Evolutionary conservation across 2,329 filamentous ascomycete species (phyloP).

Genomic region (Dothideomycetes sp.): DNA sequence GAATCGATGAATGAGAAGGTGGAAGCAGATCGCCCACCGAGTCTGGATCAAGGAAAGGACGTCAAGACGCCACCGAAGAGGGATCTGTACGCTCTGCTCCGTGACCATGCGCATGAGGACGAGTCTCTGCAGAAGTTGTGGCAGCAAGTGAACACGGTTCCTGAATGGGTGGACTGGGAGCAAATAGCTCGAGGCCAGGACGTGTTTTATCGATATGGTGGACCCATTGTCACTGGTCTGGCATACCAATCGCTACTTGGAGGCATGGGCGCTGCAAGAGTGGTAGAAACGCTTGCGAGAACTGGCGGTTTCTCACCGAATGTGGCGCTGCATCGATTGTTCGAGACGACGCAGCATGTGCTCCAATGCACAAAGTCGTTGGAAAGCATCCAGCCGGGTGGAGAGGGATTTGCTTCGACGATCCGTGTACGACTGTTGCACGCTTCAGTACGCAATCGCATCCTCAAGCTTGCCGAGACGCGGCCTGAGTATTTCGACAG

Average conservation of each 20-base stretch:
- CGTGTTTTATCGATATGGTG: conserved; percentile 68
- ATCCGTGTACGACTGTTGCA: conserved; percentile 62
- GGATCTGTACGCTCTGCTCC: conserved; percentile 56
- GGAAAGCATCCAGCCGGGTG: conserved; percentile 57
- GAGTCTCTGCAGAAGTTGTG: conserved; percentile 51
- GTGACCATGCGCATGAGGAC: conserved; percentile 49
- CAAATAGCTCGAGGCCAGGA: conserved; percentile 66
- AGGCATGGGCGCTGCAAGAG: conserved; percentile 61
- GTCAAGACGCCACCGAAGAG: conserved; percentile 31
- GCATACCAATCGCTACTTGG: conserved; percentile 59
- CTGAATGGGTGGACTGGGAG: conserved; percentile 69
- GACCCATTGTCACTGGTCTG: conserved; percentile 53
- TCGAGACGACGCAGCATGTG: conserved; percentile 68
- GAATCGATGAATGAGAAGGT: too few relatives aligned
- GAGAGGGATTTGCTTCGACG: conserved; percentile 55
- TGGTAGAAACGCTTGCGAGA: conserved; percentile 63
- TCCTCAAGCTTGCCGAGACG: conserved; percentile 49
- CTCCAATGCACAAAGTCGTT: conserved; percentile 60
- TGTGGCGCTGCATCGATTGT: conserved; percentile 55
- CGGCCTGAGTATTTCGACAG: conserved; percentile 55
- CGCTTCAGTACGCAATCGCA: conserved; percentile 56
- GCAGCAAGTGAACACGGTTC: conserved; percentile 57
- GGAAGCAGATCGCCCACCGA: too few relatives aligned
- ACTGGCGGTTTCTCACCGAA: conserved; percentile 65
- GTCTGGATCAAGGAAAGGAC: conserved; percentile 16